phyloP scores from a whole-genome alignment of 306 rosid genomes.

The Lupinus albus region DNA sequence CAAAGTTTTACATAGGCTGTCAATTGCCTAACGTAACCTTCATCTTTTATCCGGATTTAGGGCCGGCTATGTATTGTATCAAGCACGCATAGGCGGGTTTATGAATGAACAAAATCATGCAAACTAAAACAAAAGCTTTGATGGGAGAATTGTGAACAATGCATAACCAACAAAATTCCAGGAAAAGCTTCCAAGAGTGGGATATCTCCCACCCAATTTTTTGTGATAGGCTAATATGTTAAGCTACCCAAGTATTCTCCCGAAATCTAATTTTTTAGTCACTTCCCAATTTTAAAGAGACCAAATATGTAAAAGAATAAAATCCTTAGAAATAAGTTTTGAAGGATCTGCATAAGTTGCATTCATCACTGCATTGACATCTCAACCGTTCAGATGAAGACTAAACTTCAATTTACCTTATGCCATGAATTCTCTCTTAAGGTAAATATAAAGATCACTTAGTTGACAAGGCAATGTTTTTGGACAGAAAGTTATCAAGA shows the following conservation, averaged over 20 bases:
- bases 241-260: no score
- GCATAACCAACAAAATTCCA: neutral
- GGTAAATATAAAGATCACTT: neutral
- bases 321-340: neutral
- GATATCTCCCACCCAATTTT: neutral
- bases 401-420: neutral
- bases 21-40: no score
- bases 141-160: neutral
- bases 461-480: neutral
- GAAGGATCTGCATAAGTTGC: neutral
- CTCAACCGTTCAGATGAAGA: neutral
- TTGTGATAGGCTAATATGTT: no score
- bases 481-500: neutral
- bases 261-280: neutral
- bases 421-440: neutral
- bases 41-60: no score
- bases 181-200: neutral
- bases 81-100: no score
- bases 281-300: neutral
- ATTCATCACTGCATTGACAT: neutral
- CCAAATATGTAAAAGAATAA: neutral
- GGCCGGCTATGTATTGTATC: no score
- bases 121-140: neutral
- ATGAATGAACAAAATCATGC: neutral
- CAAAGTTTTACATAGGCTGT: no score